Conservation (phyloP, 495 filamentous ascomycete species). For the Tuber microsphaerosporum region DNA sequence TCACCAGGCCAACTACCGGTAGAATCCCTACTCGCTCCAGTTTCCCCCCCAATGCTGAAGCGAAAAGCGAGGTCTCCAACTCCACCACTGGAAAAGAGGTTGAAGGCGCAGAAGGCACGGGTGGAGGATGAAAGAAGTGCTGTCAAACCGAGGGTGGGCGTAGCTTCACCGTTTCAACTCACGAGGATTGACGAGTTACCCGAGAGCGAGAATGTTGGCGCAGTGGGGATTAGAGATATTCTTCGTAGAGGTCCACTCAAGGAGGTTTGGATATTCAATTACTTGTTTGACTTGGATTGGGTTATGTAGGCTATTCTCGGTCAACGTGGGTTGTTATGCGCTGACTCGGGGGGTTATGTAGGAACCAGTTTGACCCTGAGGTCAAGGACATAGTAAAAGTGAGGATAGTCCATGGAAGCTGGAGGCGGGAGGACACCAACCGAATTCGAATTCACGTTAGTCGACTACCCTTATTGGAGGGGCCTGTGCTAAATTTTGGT, state of each 20-base stretch:
- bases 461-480: neutral
- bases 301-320: constrained; percentile 46
- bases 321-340: constrained; percentile 42
- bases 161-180: constrained; percentile 64
- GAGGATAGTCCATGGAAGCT: constrained; percentile 78
- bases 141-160: neutral
- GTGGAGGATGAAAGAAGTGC: neutral
- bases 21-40: neutral
- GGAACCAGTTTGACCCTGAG: constrained; percentile 59
- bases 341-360: constrained; percentile 3
- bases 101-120: neutral
- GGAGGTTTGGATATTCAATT: constrained; percentile 90
- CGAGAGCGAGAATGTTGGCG: constrained; percentile 56
- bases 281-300: constrained; percentile 73
- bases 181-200: constrained; percentile 64
- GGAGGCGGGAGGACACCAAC: constrained; percentile 65
- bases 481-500: constrained; percentile 16
- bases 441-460: constrained; percentile 57
- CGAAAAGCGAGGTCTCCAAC: constrained; percentile 1
- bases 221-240: constrained; percentile 62
- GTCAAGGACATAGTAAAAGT: constrained; percentile 58
- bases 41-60: constrained; percentile 1
- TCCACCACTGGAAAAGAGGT: neutral
- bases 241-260: constrained; percentile 68
- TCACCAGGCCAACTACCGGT: neutral